Percentiles rank a stretch among this genome's conserved stretches.
Conservation (phyloP, 2,329 filamentous ascomycete genomes). For the Talaromyces sp. region DNA sequence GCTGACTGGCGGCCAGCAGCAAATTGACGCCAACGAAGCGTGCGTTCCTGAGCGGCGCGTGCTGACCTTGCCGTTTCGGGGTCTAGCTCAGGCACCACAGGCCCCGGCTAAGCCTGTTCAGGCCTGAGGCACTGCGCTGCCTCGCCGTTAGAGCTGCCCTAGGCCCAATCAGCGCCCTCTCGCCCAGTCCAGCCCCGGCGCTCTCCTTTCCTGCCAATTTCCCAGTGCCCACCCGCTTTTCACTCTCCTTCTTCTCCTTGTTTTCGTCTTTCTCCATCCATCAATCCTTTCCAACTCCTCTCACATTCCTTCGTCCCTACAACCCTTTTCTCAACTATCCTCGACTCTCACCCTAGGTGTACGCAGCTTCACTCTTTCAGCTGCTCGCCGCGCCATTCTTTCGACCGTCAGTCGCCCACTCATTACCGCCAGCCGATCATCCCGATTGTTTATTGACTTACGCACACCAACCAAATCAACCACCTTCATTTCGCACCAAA, state of each 20-base stretch:
- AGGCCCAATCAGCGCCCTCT: background rate
- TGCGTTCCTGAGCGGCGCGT: constrained; percentile 11
- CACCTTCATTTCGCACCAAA: constrained; percentile 19
- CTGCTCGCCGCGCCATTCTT: constrained; percentile 52
- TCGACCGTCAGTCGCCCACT: constrained; percentile 26
- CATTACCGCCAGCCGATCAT: constrained; percentile 16
- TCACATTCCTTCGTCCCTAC: constrained; percentile 19
- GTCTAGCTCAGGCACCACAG: background rate
- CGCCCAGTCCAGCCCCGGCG: background rate
- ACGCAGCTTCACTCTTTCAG: constrained; percentile 66
- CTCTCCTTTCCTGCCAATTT: constrained; percentile 18
- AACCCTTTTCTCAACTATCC: constrained; percentile 18
- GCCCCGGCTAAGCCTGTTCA: background rate
- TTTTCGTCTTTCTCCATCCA: constrained; percentile 12
- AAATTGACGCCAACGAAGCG: constrained; percentile 1
- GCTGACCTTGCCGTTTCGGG: background rate
- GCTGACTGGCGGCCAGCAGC: background rate
- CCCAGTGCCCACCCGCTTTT: constrained; percentile 27
- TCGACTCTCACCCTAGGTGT: constrained; percentile 39
- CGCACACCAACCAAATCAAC: constrained; percentile 20
- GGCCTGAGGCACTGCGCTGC: constrained; percentile 1
- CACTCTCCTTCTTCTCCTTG: constrained; percentile 24
- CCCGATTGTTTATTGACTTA: constrained; percentile 14
- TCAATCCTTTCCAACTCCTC: constrained; percentile 19
- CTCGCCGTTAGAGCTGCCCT: background rate